A percentile compares a stretch with the other conserved stretches of the same genome.
Conservation (phyloP, 108 stramenopile genomes). For the Ochromonas danica region DNA sequence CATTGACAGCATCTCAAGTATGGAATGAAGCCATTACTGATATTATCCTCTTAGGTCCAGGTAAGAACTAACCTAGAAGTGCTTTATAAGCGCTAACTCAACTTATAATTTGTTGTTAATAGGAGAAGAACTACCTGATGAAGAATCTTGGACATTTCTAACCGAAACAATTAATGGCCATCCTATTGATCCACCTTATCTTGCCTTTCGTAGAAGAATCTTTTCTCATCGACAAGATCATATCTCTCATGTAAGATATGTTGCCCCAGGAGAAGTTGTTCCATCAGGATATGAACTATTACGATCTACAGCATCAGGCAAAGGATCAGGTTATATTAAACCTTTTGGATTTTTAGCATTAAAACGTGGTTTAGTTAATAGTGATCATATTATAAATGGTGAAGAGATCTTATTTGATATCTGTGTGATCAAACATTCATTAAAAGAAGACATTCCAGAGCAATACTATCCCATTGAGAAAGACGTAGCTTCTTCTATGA, state of each 20-base stretch:
- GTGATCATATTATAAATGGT: background rate
- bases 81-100: background rate
- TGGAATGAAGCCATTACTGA: conserved; percentile 35
- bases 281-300: conserved; percentile 20
- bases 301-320: background rate
- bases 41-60: background rate
- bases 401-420: conserved; percentile 1
- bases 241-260: background rate
- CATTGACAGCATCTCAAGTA: background rate
- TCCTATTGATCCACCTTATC: background rate
- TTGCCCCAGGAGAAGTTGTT: background rate
- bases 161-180: background rate
- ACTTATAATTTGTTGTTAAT: background rate
- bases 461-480: background rate
- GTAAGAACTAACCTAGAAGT: background rate
- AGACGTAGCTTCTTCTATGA: background rate
- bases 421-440: background rate
- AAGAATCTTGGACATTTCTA: background rate
- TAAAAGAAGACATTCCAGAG: conserved; percentile 3
- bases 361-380: background rate
- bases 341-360: conserved; percentile 4
- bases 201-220: background rate
- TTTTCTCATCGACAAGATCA: background rate
- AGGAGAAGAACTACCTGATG: background rate
- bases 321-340: background rate